Percentiles rank a stretch among this genome's conserved stretches.
Evolutionary conservation across 2,329 filamentous ascomycete species (phyloP).

Genomic region (Paraconiothyrium sp.): DNA sequence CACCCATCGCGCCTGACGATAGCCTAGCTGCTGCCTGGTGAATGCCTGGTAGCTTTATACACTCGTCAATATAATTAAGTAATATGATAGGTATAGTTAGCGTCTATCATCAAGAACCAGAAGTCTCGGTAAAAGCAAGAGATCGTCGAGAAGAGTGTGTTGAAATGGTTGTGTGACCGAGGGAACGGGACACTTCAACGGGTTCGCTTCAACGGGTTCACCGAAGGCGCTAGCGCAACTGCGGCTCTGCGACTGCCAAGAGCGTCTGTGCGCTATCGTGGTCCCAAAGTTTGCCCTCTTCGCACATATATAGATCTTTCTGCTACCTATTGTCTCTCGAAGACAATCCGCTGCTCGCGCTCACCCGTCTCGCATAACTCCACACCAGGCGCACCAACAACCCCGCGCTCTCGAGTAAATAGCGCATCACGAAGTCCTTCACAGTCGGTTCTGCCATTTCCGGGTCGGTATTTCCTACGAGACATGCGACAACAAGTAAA

Average conservation of each 20-base stretch:
- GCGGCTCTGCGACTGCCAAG: constrained; percentile 4
- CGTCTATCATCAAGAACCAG: no score
- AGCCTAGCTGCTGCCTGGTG: constrained; percentile 5
- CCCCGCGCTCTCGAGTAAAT: neutral
- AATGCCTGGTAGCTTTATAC: neutral
- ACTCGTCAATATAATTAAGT: neutral
- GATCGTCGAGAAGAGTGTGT: neutral
- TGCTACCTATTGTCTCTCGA: neutral
- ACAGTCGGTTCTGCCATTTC: neutral
- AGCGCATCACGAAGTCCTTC: neutral
- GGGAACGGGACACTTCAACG: no score
- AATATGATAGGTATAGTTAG: neutral
- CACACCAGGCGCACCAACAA: neutral
- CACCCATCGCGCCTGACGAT: neutral
- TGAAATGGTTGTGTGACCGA: neutral
- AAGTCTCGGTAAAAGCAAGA: no score
- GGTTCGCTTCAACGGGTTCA: no score
- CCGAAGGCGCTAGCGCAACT: no score
- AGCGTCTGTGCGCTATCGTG: neutral
- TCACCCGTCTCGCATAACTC: neutral
- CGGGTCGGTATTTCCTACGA: neutral
- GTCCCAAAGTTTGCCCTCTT: constrained; percentile 1
- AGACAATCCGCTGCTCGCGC: neutral
- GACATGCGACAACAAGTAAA: neutral
- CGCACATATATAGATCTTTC: neutral